Conservation (phyloP, 257 asterid species). For the Capsicum chinense region DNA sequence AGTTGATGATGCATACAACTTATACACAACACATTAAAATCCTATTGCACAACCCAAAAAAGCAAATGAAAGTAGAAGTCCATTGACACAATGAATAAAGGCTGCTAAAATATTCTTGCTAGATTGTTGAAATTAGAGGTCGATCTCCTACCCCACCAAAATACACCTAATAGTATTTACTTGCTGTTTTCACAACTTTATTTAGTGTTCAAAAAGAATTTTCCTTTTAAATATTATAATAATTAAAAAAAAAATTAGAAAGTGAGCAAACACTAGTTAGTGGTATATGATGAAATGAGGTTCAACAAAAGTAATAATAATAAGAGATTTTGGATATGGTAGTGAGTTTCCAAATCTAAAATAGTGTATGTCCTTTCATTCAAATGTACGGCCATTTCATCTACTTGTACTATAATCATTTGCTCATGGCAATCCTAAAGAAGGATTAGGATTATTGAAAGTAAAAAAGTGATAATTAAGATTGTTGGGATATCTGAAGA, state of each 20-base stretch:
- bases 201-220: not conserved
- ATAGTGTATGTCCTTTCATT: conserved; percentile 18
- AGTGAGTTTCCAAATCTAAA: conserved; percentile 12
- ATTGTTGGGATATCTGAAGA: too few species aligned
- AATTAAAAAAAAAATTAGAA: not conserved
- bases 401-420: not conserved
- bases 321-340: conserved; percentile 19
- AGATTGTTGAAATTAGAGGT: not conserved
- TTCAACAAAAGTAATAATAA: not conserved
- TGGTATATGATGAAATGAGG: not conserved
- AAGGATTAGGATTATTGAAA: not conserved
- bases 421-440: not conserved
- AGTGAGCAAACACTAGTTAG: conserved; percentile 20
- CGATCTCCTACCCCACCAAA: conserved; percentile 10
- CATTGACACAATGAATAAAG: conserved; percentile 24
- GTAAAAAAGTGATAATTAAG: not conserved
- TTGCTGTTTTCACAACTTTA: not conserved
- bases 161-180: not conserved
- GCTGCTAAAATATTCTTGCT: not conserved
- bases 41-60: not conserved
- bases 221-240: conserved; percentile 11
- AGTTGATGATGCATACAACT: not conserved
- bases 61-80: not conserved
- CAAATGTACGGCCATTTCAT: not conserved
- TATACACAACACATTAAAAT: not conserved